These are phyloP conservation scores for Solanum chaucha DNA, from an alignment of 257 asterid species.

Conservation along the genomic window DNA sequence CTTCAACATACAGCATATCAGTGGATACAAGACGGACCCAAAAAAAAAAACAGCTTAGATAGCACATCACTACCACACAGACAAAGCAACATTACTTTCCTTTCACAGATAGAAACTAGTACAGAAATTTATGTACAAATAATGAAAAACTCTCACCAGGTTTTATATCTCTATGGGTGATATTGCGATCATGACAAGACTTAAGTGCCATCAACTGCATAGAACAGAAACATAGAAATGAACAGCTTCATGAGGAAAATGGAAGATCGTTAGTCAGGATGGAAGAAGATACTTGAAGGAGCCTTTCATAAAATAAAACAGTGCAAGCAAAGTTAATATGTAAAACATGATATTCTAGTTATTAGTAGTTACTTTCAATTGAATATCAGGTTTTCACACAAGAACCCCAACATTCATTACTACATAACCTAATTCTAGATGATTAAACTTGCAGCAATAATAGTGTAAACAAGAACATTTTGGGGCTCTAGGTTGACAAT, in stretches of 20 bases:
- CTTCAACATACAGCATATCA: not conserved
- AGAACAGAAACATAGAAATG: constrained; percentile 9
- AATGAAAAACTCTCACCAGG: constrained; percentile 56
- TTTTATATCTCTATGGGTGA: constrained; percentile 94
- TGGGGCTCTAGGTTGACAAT: not conserved
- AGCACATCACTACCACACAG: not conserved
- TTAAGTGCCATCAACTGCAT: constrained; percentile 79
- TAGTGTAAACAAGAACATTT: not conserved
- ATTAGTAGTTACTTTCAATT: not conserved
- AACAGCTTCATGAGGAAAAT: not conserved
- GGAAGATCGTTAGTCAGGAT: not conserved
- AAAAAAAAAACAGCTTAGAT: not conserved
- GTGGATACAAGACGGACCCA: not conserved
- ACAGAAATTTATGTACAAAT: not conserved
- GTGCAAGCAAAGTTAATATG: not conserved
- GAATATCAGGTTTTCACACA: not conserved
- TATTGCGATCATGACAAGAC: constrained; percentile 89
- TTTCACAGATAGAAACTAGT: not conserved
- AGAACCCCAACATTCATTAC: not conserved
- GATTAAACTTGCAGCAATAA: not conserved
- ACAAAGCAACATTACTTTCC: not conserved
- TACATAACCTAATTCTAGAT: not conserved
- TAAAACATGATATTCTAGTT: not conserved
- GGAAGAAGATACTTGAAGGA: not conserved
- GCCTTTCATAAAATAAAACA: not conserved